A percentile compares a stretch with the other conserved stretches of the same genome.
Evolutionary conservation across 1,284 basidiomycete genomes (phyloP).

Genomic region (Rhodotorula sp.): DNA sequence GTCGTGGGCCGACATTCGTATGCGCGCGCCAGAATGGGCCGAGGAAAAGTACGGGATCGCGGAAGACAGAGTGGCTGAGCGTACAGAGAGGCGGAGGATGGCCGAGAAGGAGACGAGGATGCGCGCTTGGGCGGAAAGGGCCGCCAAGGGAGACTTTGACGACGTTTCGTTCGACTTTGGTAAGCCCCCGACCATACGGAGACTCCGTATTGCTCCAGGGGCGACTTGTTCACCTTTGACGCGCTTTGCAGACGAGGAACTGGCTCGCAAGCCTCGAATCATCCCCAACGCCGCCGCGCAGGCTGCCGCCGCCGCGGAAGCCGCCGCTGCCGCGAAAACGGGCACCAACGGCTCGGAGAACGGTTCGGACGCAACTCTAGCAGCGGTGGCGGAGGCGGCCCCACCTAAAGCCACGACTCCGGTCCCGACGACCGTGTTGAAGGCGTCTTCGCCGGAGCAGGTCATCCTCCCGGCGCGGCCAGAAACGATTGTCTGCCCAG

Average conservation of each 20-base stretch:
- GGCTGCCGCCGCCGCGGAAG: neutral
- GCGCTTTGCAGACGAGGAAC: conserved; percentile 8
- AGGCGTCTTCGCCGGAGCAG: conserved; percentile 61
- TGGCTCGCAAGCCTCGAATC: conserved; percentile 6
- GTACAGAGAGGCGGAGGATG: conserved; percentile 71
- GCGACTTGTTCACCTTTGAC: neutral
- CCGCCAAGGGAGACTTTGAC: conserved; percentile 80
- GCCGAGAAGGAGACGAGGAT: conserved; percentile 69
- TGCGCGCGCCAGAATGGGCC: conserved; percentile 65
- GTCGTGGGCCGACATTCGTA: conserved; percentile 31
- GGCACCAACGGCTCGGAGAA: conserved; percentile 23
- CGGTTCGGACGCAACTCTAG: conserved; percentile 53
- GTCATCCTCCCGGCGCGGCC: conserved; percentile 64
- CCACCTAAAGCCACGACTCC: conserved; percentile 50
- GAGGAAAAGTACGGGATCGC: conserved; percentile 84
- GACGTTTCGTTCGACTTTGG: conserved; percentile 54
- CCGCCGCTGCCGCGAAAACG: neutral
- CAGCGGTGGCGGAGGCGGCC: conserved; percentile 49
- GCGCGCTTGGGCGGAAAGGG: conserved; percentile 68
- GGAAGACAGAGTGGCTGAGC: conserved; percentile 64
- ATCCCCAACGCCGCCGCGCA: conserved; percentile 9
- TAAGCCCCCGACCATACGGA: conserved; percentile 21
- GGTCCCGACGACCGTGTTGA: conserved; percentile 54
- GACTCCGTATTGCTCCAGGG: no score
- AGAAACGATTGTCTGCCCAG: conserved; percentile 78